These are phyloP conservation scores for Royoungia palumana DNA, from an alignment of 768 basidiomycete species.

Conservation along the genomic window DNA sequence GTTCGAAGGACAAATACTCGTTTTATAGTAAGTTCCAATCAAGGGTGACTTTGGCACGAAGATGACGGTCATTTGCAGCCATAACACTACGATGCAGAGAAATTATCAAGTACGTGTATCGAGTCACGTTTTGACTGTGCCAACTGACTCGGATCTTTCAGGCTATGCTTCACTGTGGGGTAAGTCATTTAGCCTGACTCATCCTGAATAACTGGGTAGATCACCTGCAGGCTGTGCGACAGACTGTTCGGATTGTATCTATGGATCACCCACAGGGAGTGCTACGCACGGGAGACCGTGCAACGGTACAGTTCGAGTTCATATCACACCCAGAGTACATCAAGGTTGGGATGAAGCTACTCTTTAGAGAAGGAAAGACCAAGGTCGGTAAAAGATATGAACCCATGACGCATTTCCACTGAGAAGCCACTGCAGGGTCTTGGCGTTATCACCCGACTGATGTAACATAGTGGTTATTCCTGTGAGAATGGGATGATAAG, in stretches of 20 bases:
- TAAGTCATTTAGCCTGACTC: constrained; percentile 33
- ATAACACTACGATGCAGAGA: constrained; percentile 89
- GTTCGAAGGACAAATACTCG: constrained; percentile 93
- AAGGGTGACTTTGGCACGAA: neutral
- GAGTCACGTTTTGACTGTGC: neutral
- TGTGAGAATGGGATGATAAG: neutral
- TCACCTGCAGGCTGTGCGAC: constrained; percentile 69
- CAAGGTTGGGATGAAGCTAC: constrained; percentile 88
- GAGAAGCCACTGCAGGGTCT: constrained; percentile 50
- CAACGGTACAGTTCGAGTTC: constrained; percentile 93
- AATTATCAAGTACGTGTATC: constrained; percentile 74
- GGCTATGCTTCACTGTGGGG: constrained; percentile 94
- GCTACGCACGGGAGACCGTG: constrained; percentile 91
- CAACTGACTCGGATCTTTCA: constrained; percentile 21
- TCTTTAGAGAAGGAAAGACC: constrained; percentile 95
- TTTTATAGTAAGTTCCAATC: constrained; percentile 71
- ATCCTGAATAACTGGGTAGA: constrained; percentile 1
- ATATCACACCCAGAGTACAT: constrained; percentile 89
- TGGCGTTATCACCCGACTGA: constrained; percentile 67
- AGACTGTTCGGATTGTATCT: constrained; percentile 86
- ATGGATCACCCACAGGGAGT: constrained; percentile 90
- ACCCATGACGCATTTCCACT: constrained; percentile 5
- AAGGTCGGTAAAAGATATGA: constrained; percentile 51
- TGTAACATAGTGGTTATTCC: constrained; percentile 32
- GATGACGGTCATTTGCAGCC: constrained; percentile 41